Percentiles rank a stretch among this genome's conserved stretches.
Conservation (phyloP, 768 basidiomycete genomes). For the Hortiboletus flavorubellus region DNA sequence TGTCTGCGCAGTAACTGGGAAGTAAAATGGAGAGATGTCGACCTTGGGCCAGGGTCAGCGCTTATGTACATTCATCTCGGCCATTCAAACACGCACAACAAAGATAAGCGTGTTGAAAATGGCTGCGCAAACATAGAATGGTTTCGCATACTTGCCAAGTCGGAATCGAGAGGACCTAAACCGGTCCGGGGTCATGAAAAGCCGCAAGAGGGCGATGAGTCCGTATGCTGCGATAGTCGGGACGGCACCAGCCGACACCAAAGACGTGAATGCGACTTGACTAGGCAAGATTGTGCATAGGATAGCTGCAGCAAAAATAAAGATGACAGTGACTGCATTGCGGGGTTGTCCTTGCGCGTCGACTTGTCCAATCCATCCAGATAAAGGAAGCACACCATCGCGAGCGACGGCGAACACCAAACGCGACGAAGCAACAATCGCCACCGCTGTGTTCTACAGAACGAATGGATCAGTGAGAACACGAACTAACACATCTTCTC, state of each 20-base stretch:
- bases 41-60: conserved; percentile 43
- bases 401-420: conserved; percentile 92
- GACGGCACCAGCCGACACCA: conserved; percentile 81
- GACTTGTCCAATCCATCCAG: conserved; percentile 77
- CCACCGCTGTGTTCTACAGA: conserved; percentile 75
- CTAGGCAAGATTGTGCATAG: conserved; percentile 90
- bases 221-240: conserved; percentile 90
- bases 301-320: conserved; percentile 65
- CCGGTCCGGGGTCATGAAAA: conserved; percentile 72
- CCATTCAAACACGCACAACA: conserved; percentile 46
- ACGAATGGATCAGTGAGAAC: neutral
- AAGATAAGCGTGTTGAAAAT: conserved; percentile 76
- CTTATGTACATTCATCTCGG: neutral
- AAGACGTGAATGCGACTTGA: conserved; percentile 88
- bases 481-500: conserved; percentile 18
- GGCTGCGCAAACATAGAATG: conserved; percentile 65
- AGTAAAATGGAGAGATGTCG: conserved; percentile 83
- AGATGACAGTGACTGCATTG: conserved; percentile 87
- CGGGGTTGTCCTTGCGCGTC: conserved; percentile 68
- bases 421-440: conserved; percentile 85
- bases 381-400: conserved; percentile 85
- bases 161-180: conserved; percentile 74
- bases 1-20: conserved; percentile 69
- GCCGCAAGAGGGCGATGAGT: conserved; percentile 70
- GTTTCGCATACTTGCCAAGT: conserved; percentile 61